A percentile compares a stretch with the other conserved stretches of the same genome.
Evolutionary conservation across 2,329 filamentous ascomycete species (phyloP).

Genomic region (Neobulgaria alba): DNA sequence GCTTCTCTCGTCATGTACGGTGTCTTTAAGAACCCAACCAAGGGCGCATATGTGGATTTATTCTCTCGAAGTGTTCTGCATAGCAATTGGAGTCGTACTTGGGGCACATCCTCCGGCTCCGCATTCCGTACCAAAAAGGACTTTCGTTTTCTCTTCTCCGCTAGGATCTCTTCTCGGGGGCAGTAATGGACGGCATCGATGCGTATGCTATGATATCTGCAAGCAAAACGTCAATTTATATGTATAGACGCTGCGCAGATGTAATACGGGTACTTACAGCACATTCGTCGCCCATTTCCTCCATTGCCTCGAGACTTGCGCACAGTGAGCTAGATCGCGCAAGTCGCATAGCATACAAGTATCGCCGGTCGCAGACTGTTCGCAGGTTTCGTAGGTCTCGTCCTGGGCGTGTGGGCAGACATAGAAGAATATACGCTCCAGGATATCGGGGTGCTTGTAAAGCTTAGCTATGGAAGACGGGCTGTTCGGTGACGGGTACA

Average conservation of each 20-base stretch:
- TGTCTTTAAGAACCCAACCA: slow-evolving; percentile 74
- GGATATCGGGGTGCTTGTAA: slow-evolving; percentile 57
- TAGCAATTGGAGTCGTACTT: slow-evolving; percentile 67
- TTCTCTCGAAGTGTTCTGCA: slow-evolving; percentile 77
- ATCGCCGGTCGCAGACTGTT: slow-evolving; percentile 69
- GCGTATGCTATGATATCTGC: slow-evolving; percentile 77
- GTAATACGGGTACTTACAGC: slow-evolving; percentile 45
- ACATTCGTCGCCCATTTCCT: slow-evolving; percentile 39
- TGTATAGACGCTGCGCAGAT: neutral
- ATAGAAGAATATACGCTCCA: slow-evolving; percentile 68
- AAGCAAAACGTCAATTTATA: neutral
- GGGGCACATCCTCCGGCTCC: slow-evolving; percentile 71
- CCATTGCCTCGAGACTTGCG: slow-evolving; percentile 68
- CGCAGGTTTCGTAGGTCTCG: slow-evolving; percentile 70
- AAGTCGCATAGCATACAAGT: slow-evolving; percentile 91
- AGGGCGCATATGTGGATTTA: slow-evolving; percentile 51
- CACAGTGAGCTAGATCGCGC: slow-evolving; percentile 76
- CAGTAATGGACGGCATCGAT: slow-evolving; percentile 96
- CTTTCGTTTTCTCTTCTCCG: slow-evolving; percentile 67
- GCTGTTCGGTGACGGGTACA: slow-evolving; percentile 15
- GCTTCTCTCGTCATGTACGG: slow-evolving; percentile 91
- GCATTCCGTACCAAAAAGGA: slow-evolving; percentile 69
- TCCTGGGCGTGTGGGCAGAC: slow-evolving; percentile 80
- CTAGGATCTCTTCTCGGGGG: slow-evolving; percentile 71
- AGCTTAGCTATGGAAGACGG: slow-evolving; percentile 35